phyloP scores from a whole-genome alignment of 768 basidiomycete species.

The Trametes gibbosa region DNA sequence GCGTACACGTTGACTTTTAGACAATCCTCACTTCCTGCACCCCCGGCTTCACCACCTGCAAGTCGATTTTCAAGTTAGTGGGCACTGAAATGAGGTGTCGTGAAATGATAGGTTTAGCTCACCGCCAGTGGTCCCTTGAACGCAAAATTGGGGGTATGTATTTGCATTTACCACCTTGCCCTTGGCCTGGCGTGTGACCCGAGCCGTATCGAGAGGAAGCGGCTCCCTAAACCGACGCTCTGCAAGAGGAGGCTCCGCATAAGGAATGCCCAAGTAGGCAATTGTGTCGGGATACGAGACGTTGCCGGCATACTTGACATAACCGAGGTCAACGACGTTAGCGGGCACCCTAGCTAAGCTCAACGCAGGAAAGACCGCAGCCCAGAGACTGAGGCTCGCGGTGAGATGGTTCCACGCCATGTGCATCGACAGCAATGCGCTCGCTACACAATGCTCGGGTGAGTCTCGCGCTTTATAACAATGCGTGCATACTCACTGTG shows the following conservation, averaged over 20 bases:
- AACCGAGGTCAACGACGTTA: constrained; percentile 50
- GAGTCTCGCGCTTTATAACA: background rate
- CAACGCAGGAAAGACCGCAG: background rate
- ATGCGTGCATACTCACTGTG: background rate
- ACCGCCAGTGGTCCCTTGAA: constrained; percentile 57
- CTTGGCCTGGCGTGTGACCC: constrained; percentile 34
- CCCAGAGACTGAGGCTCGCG: background rate
- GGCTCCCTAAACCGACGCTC: constrained; percentile 42
- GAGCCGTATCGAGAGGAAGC: constrained; percentile 46
- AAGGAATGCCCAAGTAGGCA: constrained; percentile 48
- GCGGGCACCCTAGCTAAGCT: background rate
- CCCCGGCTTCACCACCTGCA: constrained; percentile 53
- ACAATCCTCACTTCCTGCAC: constrained; percentile 66
- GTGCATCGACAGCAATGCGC: background rate
- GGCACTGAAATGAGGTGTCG: background rate
- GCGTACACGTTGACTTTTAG: constrained; percentile 66
- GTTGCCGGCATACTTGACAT: constrained; percentile 57
- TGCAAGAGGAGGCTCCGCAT: constrained; percentile 36
- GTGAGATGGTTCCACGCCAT: background rate
- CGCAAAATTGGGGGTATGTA: constrained; percentile 34
- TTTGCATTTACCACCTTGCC: constrained; percentile 38
- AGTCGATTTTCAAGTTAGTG: constrained; percentile 8
- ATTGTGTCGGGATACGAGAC: constrained; percentile 48
- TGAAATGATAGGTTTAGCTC: constrained; percentile 3
- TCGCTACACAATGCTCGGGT: no score